Base-by-base conservation (phyloP, 73 alveolate species). In the Paramecium tetraurelia region DNA sequence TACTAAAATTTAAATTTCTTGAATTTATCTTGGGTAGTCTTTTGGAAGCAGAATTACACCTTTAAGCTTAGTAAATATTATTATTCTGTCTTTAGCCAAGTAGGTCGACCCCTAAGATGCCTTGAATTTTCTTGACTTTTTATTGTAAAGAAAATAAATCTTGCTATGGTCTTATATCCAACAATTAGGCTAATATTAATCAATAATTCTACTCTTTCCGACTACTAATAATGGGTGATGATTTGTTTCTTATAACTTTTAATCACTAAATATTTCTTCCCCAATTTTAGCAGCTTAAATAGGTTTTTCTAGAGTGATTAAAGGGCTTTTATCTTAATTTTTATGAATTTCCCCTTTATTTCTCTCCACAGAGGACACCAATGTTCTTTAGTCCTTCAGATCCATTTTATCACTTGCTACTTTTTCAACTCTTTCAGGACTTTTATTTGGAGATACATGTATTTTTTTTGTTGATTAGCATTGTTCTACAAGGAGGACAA, bases 111-210 rank as follows among this genome's bases (percentile, higher is more conserved):
- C 90, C 90, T 24, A 80, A n/a, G 31, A 80, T 80, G 22, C 57
- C 48, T 10, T 22, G n/a, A 1, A 80, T 44, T 14, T 46, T 22
- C 29, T 48, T 80, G 9, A 80, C 31, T 35, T 80, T 80, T 22
- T 41, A 11, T 80, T 80, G n/a, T 27, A 80, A 12, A 1, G 46
- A n/a, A 0, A n/a, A 3, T 22, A 80, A 14, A 38, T 80, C 90
- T 41, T 22, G 20, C 48, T 33, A 46, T 20, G 90, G 90, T 80
- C 90, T 80, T 44, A 46, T 43, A 80, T 80, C 90, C 72, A 80
- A 80, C 11, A 46, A 5, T 46, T 80, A 48, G 14, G 46, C 90
- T 80, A 80, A 2, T 11, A 18, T 44, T 5, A 44, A 5, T 44
- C 3, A 22, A 44, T 22, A 21, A n/a, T 16, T n/a, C 3, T 80